Base-by-base conservation (phyloP, 2,329 filamentous ascomycete species). In the Byssothecium circinans region DNA sequence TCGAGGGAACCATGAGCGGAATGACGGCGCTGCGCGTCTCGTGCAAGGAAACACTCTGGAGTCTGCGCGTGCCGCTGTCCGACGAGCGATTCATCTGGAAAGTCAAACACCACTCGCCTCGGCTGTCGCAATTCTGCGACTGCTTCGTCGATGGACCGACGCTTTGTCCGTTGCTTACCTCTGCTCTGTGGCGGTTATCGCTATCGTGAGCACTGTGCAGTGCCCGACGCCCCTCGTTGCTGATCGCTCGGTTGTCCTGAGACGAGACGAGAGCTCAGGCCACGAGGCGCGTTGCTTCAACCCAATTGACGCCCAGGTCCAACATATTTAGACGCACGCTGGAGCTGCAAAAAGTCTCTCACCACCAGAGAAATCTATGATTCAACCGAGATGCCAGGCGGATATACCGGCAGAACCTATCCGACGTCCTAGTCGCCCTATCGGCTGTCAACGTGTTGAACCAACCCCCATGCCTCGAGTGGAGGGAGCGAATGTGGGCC, bases 371-470 rank as follows among this genome's bases (percentile, higher is more conserved):
- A 6, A 27, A 7, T 27, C 25, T 27, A 7, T 32, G 29, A 23
- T 33, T 52, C 45, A 35, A 49, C 23, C 52, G 50, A 39, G 47
- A 49, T 49, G 40, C 49, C 46, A 44, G 30, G 39, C 33, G 50
- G 34, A 15, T 39, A 42, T 23, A 42, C 35, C 44, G 49, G 49
- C 44, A 41, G 29, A n/a, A 35, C 29, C 52, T 48, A 45, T 47
- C 39, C 47, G 36, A 39, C 19, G 49, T 38, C 62, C 64, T 63
- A 56, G 48, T 65, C 62, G 64, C 61, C 64, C 58, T 65, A 60
- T 39, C 58, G 54, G 53, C 56, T 66, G 59, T 62, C 61, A 62
- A 34, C 8, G 11, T 34, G 10, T 15, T 14, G 40, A 22, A 15
- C 40, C 29, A 27, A 12, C 22, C 37, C n/a, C n/a, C n/a, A n/a